phyloP scores from a whole-genome alignment of 441 rosid species.

The Jatropha multifida region DNA sequence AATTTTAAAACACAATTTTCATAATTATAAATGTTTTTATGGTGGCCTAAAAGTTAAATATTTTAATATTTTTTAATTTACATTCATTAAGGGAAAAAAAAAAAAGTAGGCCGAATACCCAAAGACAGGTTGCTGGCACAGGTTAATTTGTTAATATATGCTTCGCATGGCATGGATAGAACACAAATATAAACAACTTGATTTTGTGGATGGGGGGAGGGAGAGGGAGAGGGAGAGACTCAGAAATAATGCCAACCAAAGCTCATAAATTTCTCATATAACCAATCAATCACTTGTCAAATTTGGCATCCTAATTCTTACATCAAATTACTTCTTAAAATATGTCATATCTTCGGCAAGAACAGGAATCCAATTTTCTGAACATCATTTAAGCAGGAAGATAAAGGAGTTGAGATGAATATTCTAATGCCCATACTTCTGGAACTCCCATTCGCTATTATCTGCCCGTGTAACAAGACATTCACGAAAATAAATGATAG shows the following conservation, averaged over 20 bases:
- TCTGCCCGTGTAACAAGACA: slow-evolving; percentile 41
- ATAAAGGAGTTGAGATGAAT: neutral
- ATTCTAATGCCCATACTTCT: slow-evolving; percentile 62
- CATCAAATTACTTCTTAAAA: neutral
- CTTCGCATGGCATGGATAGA: too few species aligned
- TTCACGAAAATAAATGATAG: slow-evolving; percentile 3
- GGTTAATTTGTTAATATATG: too few species aligned
- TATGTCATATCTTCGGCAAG: neutral
- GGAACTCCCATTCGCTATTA: slow-evolving; percentile 95
- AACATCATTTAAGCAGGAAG: neutral
- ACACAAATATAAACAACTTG: too few species aligned
- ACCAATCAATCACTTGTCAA: neutral
- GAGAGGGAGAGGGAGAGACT: too few species aligned
- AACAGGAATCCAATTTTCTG: neutral
- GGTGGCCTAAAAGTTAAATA: too few species aligned
- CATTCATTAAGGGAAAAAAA: too few species aligned
- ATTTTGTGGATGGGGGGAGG: too few species aligned
- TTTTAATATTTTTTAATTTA: too few species aligned
- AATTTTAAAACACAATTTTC: too few species aligned
- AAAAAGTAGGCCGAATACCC: too few species aligned
- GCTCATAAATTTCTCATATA: neutral
- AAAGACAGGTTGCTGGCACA: too few species aligned
- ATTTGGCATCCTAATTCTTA: neutral
- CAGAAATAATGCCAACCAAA: neutral
- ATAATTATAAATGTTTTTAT: too few species aligned